Evolutionary conservation across 2,329 filamentous ascomycete genomes (phyloP).

Genomic region (Phyllosticta citriasiana): DNA sequence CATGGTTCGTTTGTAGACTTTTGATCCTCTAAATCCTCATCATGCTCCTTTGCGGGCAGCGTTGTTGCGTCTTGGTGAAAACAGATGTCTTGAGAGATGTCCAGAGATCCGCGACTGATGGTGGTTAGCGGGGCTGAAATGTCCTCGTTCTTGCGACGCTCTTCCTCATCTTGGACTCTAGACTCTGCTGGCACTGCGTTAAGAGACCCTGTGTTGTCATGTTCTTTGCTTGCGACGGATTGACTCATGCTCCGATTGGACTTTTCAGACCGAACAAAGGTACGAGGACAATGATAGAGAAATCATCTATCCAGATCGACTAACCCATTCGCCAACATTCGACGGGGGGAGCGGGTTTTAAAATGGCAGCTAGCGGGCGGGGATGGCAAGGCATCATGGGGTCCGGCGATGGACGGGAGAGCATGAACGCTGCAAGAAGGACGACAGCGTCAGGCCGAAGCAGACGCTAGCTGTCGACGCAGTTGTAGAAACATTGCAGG

Average conservation of each 20-base stretch:
- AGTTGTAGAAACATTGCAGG: neutral
- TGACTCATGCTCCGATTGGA: neutral
- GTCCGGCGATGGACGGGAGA: neutral
- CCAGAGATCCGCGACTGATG: neutral
- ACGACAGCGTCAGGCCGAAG: neutral
- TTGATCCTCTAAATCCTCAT: slow-evolving; percentile 14
- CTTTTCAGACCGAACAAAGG: neutral
- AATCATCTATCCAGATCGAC: neutral
- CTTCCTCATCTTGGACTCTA: neutral
- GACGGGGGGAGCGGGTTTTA: neutral
- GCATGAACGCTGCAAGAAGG: neutral
- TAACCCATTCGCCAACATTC: neutral
- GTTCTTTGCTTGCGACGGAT: neutral
- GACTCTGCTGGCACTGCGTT: neutral
- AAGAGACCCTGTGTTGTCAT: neutral
- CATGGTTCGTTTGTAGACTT: slow-evolving; percentile 9
- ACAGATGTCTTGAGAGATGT: neutral
- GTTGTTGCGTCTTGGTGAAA: neutral
- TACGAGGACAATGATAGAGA: neutral
- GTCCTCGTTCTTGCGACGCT: neutral
- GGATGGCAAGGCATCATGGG: neutral
- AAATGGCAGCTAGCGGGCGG: neutral
- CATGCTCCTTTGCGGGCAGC: neutral
- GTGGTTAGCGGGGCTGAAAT: neutral
- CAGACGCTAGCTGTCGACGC: neutral